Evolutionary conservation across 2,329 filamentous ascomycete species (phyloP), one percentile per base, ranked within the genome.

Genomic region (Dothideomycetes sp.): DNA sequence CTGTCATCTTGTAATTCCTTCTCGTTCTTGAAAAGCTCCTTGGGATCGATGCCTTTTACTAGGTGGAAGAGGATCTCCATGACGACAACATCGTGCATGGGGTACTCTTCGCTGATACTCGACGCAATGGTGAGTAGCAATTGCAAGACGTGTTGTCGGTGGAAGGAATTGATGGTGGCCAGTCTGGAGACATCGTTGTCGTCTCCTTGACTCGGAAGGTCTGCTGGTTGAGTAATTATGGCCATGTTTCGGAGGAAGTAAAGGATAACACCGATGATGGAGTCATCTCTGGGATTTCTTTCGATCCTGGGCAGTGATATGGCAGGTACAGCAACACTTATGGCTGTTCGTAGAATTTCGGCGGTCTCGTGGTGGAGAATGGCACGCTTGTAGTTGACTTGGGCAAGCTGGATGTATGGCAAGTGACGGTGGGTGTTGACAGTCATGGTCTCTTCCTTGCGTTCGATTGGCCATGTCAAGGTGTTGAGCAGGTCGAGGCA

Each of bases 41-140:
- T 75, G 2, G 82, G 72, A 58, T 94, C 81, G 11, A 96, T 79
- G 15, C 88, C 84, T 60, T 96, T 96, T 44, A 96, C 74, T 1
- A 98, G 61, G 52, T 96, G 86, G 61, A 94, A 98, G 19, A 98
- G 64, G 27, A 89, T 84, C 57, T 98, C 91, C 64, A 98, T 76
- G 16, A 95, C 63, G n/a, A 87, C 73, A 2, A 89, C 79, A 56
- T 96, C 89, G 51, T 96, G 86, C 12, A 80, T 78, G 46, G 82
- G 79, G 59, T 95, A 98, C 52, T 96, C 89, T 28, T 95, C 87
- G 23, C 84, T 85, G 68, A 95, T 89, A 47, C 89, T 93, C 2
- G 88, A 95, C 10, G 86, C 83, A 33, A 98, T 69, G 0, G 87
- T 94, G 38, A 96, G 67, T 16, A 98, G 64, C 2, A 93, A 71